These are phyloP conservation scores for Athelia psychrophila DNA, from an alignment of 1,284 basidiomycete genomes.

Conservation along the genomic window DNA sequence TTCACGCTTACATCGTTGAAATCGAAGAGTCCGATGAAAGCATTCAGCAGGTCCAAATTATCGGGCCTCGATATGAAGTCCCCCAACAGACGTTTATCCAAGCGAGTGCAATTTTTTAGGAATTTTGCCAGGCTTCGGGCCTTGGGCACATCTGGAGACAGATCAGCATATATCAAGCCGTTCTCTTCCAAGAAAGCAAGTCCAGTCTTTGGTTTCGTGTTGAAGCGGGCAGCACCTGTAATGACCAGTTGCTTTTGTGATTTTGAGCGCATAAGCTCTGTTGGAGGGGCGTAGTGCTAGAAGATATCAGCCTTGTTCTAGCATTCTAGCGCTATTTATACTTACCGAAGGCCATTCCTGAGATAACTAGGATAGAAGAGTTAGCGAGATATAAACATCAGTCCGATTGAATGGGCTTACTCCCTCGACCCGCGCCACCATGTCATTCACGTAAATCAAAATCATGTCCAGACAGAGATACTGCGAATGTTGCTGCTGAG, in stretches of 20 bases:
- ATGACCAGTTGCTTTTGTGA: slow-evolving; percentile 86
- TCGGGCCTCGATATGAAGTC: slow-evolving; percentile 93
- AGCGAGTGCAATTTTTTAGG: slow-evolving; percentile 79
- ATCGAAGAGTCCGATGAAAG: slow-evolving; percentile 89
- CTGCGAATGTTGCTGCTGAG: slow-evolving; percentile 77
- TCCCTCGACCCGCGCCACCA: slow-evolving; percentile 78
- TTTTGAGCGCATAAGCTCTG: slow-evolving; percentile 71
- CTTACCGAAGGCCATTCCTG: slow-evolving; percentile 64
- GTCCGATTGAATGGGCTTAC: slow-evolving; percentile 39
- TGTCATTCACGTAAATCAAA: slow-evolving; percentile 84
- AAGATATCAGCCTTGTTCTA: slow-evolving; percentile 1
- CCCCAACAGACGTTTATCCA: slow-evolving; percentile 94
- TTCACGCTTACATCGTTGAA: slow-evolving; percentile 74
- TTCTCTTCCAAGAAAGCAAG: slow-evolving; percentile 90
- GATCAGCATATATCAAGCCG: slow-evolving; percentile 74
- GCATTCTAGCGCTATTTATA: slow-evolving; percentile 5
- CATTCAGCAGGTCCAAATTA: slow-evolving; percentile 81
- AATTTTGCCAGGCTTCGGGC: slow-evolving; percentile 76
- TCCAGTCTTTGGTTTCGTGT: slow-evolving; percentile 93
- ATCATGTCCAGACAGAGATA: slow-evolving; percentile 89
- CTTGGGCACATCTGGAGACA: slow-evolving; percentile 53
- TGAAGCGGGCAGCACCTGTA: slow-evolving; percentile 86
- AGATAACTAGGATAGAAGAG: slow-evolving; percentile 21
- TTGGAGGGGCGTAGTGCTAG: slow-evolving; percentile 53
- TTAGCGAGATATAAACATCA: neutral